Percentiles rank a stretch among this genome's conserved stretches.
phyloP scores from a whole-genome alignment of 179 eudicot species.

The Spergularia azorica region DNA sequence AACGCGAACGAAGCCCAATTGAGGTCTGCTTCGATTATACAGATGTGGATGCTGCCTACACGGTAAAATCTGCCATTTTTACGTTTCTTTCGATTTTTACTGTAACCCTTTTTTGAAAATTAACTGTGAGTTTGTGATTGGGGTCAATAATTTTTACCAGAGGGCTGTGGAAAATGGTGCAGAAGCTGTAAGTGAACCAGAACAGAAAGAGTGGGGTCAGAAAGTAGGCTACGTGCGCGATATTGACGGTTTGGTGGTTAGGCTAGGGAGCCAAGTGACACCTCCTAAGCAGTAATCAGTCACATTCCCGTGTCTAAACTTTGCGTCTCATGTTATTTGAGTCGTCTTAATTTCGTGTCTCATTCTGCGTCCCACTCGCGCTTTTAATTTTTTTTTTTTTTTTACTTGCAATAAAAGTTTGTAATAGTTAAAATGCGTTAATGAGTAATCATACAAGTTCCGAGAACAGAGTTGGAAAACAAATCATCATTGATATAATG shows the following conservation, averaged over 20 bases:
- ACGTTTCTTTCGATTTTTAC: too few relatives aligned
- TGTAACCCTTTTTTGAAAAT: background rate
- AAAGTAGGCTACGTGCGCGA: slow-evolving; percentile 92
- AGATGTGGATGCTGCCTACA: slow-evolving; percentile 81
- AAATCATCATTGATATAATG: background rate
- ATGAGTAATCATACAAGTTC: too few relatives aligned
- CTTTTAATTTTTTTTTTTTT: too few relatives aligned
- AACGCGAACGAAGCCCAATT: slow-evolving; percentile 50
- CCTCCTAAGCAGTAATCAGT: slow-evolving; percentile 13
- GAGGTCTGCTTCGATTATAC: slow-evolving; percentile 78
- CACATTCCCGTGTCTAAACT: too few relatives aligned
- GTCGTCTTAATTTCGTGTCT: too few relatives aligned
- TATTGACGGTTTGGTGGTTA: slow-evolving; percentile 70
- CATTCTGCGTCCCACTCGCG: too few relatives aligned
- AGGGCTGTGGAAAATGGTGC: slow-evolving; percentile 95
- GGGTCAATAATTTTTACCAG: slow-evolving; percentile 31
- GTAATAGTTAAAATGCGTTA: too few relatives aligned
- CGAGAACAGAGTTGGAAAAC: background rate
- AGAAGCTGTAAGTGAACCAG: slow-evolving; percentile 62
- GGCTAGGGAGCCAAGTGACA: slow-evolving; percentile 74
- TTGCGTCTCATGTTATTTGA: too few relatives aligned
- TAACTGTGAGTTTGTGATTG: background rate
- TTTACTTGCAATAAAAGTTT: background rate
- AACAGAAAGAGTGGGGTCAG: slow-evolving; percentile 92
- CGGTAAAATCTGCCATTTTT: slow-evolving; percentile 34